Evolutionary conservation across 805 yeast species (phyloP).

Genomic region (Blastobotrys terrestris): DNA sequence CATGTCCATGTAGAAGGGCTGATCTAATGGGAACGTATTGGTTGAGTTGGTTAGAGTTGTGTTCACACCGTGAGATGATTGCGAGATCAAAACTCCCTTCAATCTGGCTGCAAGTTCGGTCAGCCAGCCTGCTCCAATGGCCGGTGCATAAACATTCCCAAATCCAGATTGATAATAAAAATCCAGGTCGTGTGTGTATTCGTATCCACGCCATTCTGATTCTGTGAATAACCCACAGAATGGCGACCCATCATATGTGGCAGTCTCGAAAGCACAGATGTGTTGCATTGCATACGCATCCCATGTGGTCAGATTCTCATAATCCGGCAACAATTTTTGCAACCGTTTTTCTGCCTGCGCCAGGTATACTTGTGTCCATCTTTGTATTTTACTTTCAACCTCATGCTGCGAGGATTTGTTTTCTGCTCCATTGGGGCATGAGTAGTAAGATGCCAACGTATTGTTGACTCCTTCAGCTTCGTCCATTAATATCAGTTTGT

Average conservation of each 20-base stretch:
- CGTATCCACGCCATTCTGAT: conserved; percentile 57
- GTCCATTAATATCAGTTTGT: conserved; percentile 29
- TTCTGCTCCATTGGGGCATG: conserved; percentile 32
- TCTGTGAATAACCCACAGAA: conserved; percentile 64
- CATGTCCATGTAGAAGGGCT: conserved; percentile 58
- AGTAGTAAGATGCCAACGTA: conserved; percentile 34
- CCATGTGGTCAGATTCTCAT: conserved; percentile 39
- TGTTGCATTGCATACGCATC: conserved; percentile 52
- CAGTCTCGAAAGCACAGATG: conserved; percentile 71
- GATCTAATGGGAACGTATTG: conserved; percentile 36
- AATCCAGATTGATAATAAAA: conserved; percentile 59
- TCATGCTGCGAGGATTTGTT: conserved; percentile 8
- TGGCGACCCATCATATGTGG: conserved; percentile 58
- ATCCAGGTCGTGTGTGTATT: conserved; percentile 53
- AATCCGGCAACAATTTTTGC: conserved; percentile 39
- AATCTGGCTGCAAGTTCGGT: conserved; percentile 38
- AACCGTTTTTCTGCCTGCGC: conserved; percentile 52
- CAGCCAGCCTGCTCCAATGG: conserved; percentile 56
- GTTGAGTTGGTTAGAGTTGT: conserved; percentile 31
- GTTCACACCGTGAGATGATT: conserved; percentile 46
- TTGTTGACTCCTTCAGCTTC: conserved; percentile 31
- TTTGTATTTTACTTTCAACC: conserved; percentile 16
- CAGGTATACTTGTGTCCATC: conserved; percentile 41
- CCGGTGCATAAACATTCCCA: conserved; percentile 52
- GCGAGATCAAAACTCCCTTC: conserved; percentile 43